Percentiles rank a stretch among this genome's conserved stretches.
Conservation (phyloP, 208 protist species). For the Crithidia expoeki region DNA sequence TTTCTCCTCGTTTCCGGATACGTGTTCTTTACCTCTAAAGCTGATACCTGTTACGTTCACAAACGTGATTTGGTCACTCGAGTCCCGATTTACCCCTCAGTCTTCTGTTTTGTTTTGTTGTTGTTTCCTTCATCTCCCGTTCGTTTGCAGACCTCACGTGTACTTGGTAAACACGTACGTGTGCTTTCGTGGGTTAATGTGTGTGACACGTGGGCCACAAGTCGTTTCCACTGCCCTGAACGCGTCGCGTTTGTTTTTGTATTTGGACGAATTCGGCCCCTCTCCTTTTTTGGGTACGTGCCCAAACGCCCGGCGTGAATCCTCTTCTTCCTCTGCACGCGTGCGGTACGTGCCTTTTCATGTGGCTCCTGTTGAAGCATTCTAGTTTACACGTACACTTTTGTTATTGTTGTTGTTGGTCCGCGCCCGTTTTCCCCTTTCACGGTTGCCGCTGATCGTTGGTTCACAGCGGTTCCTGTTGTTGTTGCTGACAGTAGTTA, state of each 20-base stretch:
- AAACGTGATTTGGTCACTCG: background rate
- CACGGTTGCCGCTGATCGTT: too few relatives aligned
- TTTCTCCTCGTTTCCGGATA: background rate
- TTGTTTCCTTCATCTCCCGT: conserved; percentile 8
- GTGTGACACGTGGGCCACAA: background rate
- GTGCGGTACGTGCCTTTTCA: background rate
- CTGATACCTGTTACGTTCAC: background rate
- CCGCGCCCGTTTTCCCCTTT: too few relatives aligned
- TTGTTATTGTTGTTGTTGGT: conserved; percentile 1
- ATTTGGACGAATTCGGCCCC: background rate
- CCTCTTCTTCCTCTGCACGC: background rate
- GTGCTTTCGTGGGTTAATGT: background rate
- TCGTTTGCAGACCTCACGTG: background rate
- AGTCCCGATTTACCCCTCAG: background rate
- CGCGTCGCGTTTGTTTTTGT: background rate
- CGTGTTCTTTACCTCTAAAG: background rate
- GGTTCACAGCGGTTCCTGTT: too few relatives aligned
- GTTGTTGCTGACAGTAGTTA: background rate
- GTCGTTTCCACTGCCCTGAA: background rate
- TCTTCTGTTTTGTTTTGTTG: background rate
- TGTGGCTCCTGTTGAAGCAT: background rate
- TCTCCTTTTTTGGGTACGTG: background rate
- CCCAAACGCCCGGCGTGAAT: too few relatives aligned
- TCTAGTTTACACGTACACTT: background rate
- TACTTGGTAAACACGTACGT: conserved; percentile 13